Conservation (phyloP, 106 monocot genomes). For the Dendrobium huoshanense region DNA sequence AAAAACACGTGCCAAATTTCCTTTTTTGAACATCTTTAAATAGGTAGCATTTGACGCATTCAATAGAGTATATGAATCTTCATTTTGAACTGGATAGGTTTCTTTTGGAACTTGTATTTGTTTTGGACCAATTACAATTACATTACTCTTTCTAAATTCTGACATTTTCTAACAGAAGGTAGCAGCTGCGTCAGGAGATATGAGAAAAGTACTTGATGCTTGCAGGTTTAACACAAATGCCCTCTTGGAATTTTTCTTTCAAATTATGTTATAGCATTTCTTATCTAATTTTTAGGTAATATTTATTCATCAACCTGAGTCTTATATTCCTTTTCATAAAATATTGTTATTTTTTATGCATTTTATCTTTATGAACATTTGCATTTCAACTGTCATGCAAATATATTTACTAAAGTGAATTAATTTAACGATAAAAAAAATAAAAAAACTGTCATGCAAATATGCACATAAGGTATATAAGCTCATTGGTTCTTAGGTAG, state of each 20-base stretch:
- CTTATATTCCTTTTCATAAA: background rate
- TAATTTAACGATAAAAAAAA: too few species aligned
- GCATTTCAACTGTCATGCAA: background rate
- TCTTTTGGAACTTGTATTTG: background rate
- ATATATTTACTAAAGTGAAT: too few species aligned
- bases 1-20: background rate
- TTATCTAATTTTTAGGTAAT: background rate
- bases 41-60: background rate
- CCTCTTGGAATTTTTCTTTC: background rate
- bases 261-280: background rate
- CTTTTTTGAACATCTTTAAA: background rate
- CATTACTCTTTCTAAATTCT: background rate
- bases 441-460: too few species aligned
- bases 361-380: background rate
- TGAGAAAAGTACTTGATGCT: conserved; percentile 88
- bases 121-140: background rate
- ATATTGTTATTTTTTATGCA: background rate
- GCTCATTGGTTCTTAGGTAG: too few species aligned
- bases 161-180: conserved; percentile 63
- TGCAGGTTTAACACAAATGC: conserved; percentile 47
- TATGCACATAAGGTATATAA: background rate
- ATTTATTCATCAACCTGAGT: background rate
- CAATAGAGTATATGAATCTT: background rate
- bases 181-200: conserved; percentile 92
- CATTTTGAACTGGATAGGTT: background rate